Evolutionary conservation across 2,329 filamentous ascomycete species (phyloP).

Genomic region (Neoarthrinium moseri): DNA sequence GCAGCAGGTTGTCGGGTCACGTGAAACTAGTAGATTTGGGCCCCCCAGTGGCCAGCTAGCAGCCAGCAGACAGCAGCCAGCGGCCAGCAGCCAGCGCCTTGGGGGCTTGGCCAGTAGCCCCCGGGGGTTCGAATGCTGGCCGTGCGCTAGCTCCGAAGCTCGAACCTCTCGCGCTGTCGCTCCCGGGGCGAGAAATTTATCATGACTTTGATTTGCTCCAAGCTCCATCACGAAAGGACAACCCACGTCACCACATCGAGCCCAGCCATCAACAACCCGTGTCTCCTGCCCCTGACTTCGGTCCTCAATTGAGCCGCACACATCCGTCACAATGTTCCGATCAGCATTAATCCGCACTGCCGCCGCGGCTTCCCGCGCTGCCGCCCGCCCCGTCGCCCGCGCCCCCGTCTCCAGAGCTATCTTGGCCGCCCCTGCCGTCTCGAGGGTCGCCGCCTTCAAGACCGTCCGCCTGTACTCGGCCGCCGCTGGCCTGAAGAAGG

Average conservation of each 20-base stretch:
- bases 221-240: conserved; percentile 9
- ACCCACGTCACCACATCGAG: conserved; percentile 3
- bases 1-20: too few relatives aligned
- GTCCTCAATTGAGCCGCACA: conserved; percentile 11
- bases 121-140: too few relatives aligned
- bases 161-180: background rate
- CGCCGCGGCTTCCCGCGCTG: conserved; percentile 52
- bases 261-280: conserved; percentile 10
- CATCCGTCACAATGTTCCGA: conserved; percentile 74
- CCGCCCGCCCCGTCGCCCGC: conserved; percentile 58
- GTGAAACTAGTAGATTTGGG: too few relatives aligned
- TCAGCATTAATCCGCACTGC: conserved; percentile 79
- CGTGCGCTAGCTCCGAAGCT: conserved; percentile 9
- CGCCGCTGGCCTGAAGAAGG: conserved; percentile 71
- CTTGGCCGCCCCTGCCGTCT: conserved; percentile 58
- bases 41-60: too few relatives aligned
- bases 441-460: conserved; percentile 62
- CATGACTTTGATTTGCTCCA: conserved; percentile 21
- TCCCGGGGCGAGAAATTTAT: conserved; percentile 33
- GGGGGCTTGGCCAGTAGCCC: background rate
- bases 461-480: conserved; percentile 85
- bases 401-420: conserved; percentile 50
- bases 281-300: background rate
- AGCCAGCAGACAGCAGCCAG: too few relatives aligned
- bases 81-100: too few relatives aligned